Base-by-base conservation (phyloP, 176 grass and related monocot genomes). In the Triticum urartu region DNA sequence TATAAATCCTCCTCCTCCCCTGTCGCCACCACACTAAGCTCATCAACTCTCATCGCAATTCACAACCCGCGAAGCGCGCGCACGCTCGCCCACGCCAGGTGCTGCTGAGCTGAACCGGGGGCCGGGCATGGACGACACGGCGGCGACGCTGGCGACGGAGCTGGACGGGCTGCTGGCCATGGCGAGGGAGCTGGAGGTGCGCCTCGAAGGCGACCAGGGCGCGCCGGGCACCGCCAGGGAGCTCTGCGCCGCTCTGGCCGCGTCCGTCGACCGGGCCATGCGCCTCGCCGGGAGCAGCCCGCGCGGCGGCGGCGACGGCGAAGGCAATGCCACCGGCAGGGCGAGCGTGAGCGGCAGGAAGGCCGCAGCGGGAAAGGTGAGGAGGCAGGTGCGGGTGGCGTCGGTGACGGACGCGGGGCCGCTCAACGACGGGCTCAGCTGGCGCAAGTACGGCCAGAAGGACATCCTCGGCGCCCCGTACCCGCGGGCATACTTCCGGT, bases 371-470 rank as follows among this genome's bases (percentile, higher is more conserved):
- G 78, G 68, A 30, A 92, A 67, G 68, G 85, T 65, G 42, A 88
- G 79, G 68, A 88, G 7, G 34, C 92, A 96, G 67, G 82, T 96
- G 82, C 85, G 78, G 67, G 84, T 91, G 82, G 26, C 43, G 79
- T 21, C 90, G 30, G 48, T 77, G 90, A 32, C 81, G 79, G 86
- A 89, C 66, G 73, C 64, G 76, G 62, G 40, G 28, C 45, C 92
- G 1, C 30, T 89, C 50, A 85, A 95, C 48, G 97, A 95, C 70
- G 94, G 93, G 10, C 67, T 95, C 56, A 88, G 92, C 72, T 98
- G 95, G 95, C 78, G 91, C n/a, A 98, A 98, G 85, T 98, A 98
- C 33, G 95, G 95, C 10, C 93, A 93, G 52, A 98, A 98, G 71
- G 82, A 86, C 34, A 98, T 95, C 68, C 89, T 93, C 1, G 87